Base-by-base conservation (phyloP, 108 stramenopile species). In the Skeletonema costatum region DNA sequence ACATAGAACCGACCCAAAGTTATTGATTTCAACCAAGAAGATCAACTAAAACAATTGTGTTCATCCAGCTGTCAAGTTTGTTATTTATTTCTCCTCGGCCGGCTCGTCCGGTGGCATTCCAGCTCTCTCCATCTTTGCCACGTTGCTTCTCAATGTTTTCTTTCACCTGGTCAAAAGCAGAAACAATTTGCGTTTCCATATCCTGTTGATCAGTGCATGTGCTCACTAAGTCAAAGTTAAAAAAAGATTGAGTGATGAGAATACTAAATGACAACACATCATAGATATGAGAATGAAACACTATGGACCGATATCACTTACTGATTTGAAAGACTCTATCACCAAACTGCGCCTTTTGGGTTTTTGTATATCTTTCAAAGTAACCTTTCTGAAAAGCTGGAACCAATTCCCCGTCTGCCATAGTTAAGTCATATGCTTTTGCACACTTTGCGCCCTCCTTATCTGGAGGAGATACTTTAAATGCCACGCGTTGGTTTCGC, bases 181-280 rank as follows among this genome's bases (percentile, higher is more conserved):
- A 48, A 21, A 77, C 76, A 53, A 77, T 70, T 42, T 46, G 69
- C 2, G 32, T 70, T 35, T 77, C 76, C 76, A 77, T 70, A 60
- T 77, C 76, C 21, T 53, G 30, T 50, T 70, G 76, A 64, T 77
- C 76, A 35, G 50, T 53, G 42, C 60, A 60, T 11, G 69, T 60
- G 36, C 58, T 41, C 69, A 77, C 53, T 56, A 46, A 1, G 44
- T 3, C 16, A 4, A n/a, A 11, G 11, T 41, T 41, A 11, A 41
- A 41, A 41, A 11, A 41, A 10, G 39, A 41, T 41, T 41, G 11
- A 41, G 39, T 41, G 16, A 46, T 46, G 13, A 42, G 41, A 42
- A 42, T 42, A 12, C 41, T 1, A 5, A 51, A 48, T n/a, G 50
- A 50, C 16, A 14, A 51, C 5, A 51, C n/a, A 12, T 17, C n/a